Percentiles rank a stretch among this genome's conserved stretches.
Evolutionary conservation across 225 moss, liverwort and hornwort genomes (phyloP).

Genomic region (Bryoerythrophyllum caledonicum): DNA sequence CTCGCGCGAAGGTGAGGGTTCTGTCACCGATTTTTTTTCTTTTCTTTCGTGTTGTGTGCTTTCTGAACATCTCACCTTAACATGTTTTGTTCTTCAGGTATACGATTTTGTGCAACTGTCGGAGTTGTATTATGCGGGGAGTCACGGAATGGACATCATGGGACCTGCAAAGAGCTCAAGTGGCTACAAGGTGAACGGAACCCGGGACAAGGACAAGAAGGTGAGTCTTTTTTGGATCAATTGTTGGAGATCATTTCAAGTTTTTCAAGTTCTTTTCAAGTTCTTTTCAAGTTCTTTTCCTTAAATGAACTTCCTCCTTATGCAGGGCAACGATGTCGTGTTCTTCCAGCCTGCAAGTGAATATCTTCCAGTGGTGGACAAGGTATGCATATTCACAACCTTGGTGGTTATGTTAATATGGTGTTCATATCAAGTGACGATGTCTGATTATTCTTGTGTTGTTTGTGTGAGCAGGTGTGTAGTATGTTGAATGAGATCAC

Average conservation of each 20-base stretch:
- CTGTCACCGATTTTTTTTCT: too few species aligned
- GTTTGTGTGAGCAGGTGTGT: slow-evolving; percentile 46
- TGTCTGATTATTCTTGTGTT: not conserved
- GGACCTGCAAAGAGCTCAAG: slow-evolving; percentile 76
- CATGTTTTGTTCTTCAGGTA: slow-evolving; percentile 38
- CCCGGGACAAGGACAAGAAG: slow-evolving; percentile 56
- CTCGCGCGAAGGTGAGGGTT: slow-evolving; percentile 63
- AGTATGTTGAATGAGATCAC: slow-evolving; percentile 57
- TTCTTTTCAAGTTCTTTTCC: not conserved
- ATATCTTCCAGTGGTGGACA: slow-evolving; percentile 66
- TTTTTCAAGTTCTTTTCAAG: not conserved
- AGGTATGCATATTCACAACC: slow-evolving; percentile 37
- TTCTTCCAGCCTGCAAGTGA: slow-evolving; percentile 75
- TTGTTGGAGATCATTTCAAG: not conserved
- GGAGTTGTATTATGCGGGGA: slow-evolving; percentile 84
- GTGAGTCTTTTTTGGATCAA: slow-evolving; percentile 14
- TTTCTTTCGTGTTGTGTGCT: too few species aligned
- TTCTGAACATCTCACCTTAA: too few species aligned
- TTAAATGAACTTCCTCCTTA: not conserved
- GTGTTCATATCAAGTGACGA: too few species aligned
- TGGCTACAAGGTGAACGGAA: slow-evolving; percentile 68
- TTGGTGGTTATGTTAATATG: not conserved
- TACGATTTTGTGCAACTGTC: slow-evolving; percentile 84
- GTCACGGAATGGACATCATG: slow-evolving; percentile 94
- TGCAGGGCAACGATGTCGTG: slow-evolving; percentile 83